These are phyloP conservation scores for Debaryomyces castellii DNA, from an alignment of 805 yeast species.

Conservation along the genomic window DNA sequence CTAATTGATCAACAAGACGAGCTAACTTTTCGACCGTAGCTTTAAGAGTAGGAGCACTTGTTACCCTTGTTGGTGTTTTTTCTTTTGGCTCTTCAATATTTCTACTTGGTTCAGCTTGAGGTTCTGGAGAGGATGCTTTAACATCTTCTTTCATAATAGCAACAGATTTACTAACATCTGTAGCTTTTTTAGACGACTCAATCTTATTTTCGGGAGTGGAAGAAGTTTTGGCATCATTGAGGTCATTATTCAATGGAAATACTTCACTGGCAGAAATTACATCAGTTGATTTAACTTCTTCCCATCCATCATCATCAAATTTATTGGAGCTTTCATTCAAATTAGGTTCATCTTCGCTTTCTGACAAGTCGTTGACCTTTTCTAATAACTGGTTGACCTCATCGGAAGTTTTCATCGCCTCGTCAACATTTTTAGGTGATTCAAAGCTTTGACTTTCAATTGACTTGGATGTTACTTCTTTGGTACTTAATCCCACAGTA, in stretches of 20 bases:
- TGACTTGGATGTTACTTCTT: constrained; percentile 2
- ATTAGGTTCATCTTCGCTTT: constrained; percentile 31
- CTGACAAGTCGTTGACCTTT: constrained; percentile 40
- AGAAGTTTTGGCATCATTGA: background rate
- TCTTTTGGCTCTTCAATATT: constrained; percentile 21
- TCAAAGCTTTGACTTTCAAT: constrained; percentile 6
- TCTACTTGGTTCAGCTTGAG: no score
- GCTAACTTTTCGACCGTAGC: constrained; percentile 71
- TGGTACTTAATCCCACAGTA: no score
- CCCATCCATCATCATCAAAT: constrained; percentile 38
- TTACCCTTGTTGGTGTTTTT: constrained; percentile 3
- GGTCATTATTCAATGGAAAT: background rate
- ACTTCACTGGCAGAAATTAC: background rate
- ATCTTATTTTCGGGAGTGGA: no score
- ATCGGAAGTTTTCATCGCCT: constrained; percentile 33
- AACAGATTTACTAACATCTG: no score
- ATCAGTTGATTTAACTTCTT: constrained; percentile 33
- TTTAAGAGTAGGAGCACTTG: constrained; percentile 61
- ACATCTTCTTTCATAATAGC: background rate
- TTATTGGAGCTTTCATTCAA: constrained; percentile 19
- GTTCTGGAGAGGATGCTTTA: constrained; percentile 4
- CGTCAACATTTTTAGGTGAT: constrained; percentile 28
- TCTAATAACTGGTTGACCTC: constrained; percentile 34
- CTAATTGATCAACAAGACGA: constrained; percentile 55
- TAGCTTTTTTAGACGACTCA: no score